Percentiles rank a stretch among this genome's conserved stretches.
Evolutionary conservation across 1,284 basidiomycete species (phyloP).

Genomic region (Hymenochaete sp.): DNA sequence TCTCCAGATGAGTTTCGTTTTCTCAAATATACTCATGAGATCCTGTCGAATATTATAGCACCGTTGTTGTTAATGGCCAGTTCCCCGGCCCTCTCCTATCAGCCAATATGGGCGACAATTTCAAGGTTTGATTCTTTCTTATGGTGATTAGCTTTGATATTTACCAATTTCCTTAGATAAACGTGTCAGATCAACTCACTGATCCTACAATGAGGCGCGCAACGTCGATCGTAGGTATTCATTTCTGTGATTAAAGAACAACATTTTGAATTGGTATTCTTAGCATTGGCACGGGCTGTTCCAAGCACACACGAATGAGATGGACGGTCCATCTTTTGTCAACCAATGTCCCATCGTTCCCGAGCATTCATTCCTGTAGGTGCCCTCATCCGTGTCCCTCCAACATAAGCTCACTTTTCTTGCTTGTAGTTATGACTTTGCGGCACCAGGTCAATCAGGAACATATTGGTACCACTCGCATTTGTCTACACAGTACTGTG

Average conservation of each 20-base stretch:
- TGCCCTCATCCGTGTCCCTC: not conserved
- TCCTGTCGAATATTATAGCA: conserved; percentile 14
- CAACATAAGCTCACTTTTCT: not conserved
- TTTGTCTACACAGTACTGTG: conserved; percentile 35
- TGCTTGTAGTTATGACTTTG: conserved; percentile 20
- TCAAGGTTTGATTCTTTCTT: conserved; percentile 18
- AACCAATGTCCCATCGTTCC: conserved; percentile 32
- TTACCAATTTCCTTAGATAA: conserved; percentile 17
- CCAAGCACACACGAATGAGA: conserved; percentile 28
- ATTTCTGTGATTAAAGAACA: not conserved
- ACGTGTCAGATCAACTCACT: conserved; percentile 21
- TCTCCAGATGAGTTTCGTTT: too few relatives aligned
- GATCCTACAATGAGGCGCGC: conserved; percentile 20
- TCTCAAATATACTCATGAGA: too few relatives aligned
- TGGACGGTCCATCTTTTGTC: conserved; percentile 31
- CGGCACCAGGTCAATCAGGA: conserved; percentile 28
- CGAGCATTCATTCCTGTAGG: conserved; percentile 23
- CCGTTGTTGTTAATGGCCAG: conserved; percentile 23
- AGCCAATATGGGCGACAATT: conserved; percentile 27
- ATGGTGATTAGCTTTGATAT: not conserved
- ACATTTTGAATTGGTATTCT: not conserved
- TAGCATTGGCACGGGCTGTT: conserved; percentile 27
- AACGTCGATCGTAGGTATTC: conserved; percentile 24
- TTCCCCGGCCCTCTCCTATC: conserved; percentile 26
- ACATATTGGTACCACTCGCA: conserved; percentile 24